Base-by-base conservation (phyloP, 208 protist genomes). In the Strigomonas galati region DNA sequence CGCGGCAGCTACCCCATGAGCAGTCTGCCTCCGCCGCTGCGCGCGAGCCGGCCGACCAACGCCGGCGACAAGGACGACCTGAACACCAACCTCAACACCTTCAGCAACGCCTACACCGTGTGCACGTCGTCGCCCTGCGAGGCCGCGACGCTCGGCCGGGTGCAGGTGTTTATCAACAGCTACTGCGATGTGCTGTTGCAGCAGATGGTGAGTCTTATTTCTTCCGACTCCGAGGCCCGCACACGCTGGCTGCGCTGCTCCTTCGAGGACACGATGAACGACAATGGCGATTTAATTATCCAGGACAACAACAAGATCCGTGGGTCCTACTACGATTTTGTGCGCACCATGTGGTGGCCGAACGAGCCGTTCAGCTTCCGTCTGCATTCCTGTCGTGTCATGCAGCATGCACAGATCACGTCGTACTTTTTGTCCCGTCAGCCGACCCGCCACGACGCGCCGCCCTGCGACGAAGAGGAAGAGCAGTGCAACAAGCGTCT, bases 311-410 rank as follows among this genome's bases (percentile, higher is more conserved):
- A 51, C 44, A 21, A 21, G 44, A 14, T 15, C 44, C 17, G 44
- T 17, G 10, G 17, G 44, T 24, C 44, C 10, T 15, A 51, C 17
- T 15, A 51, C 44, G 44, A 51, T 24, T 15, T 21, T 17, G 28
- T 62, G 35, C 28, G 19, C 27, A 81, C 81, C 15, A 81, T 87
- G 81, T 84, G 71, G 69, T 87, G 81, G 81, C 81, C 81, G n/a
- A 66, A 57, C 43, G 48, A 66, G 17, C 67, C 48, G 24, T 78
- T 87, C 28, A 65, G 76, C 54, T 56, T 67, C 28, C 60, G 75
- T 35, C 52, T 37, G 9, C 81, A 75, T 46, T 59, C 79, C 28
- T 35, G 59, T 21, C 77, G 81, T 24, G 64, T 87, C 44, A 28
- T 81, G 43, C 73, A 81, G 68, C 81, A 87, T 56, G 76, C 63